Conservation (phyloP, 352 stramenopile genomes). For the Phytophthora sansomeana region DNA sequence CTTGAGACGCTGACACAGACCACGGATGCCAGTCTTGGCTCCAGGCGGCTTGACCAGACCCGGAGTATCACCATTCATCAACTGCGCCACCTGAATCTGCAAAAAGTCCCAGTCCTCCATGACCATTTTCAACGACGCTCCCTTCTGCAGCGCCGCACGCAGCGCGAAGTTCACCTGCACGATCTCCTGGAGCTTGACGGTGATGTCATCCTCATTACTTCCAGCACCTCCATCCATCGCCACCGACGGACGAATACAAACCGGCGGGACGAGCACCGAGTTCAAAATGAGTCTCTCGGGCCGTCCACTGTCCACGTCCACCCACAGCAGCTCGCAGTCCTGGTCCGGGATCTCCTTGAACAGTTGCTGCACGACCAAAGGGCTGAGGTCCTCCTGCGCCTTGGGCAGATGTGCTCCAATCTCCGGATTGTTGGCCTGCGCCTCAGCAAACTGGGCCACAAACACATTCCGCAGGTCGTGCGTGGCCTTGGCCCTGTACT, state of each 20-base stretch:
- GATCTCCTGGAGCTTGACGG: conserved; percentile 99
- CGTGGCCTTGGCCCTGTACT: conserved; percentile 92
- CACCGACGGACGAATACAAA: conserved; percentile 99
- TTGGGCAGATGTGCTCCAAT: conserved; percentile 87
- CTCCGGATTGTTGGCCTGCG: conserved; percentile 85
- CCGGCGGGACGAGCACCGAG: conserved; percentile 97
- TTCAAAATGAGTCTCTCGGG: conserved; percentile 99
- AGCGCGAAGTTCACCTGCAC: conserved; percentile 99
- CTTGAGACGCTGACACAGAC: conserved; percentile 98
- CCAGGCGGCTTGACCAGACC: conserved; percentile 96
- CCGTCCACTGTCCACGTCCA: conserved; percentile 93
- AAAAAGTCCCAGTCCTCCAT: conserved; percentile 99
- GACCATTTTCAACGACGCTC: conserved; percentile 97
- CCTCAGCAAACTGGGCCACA: conserved; percentile 82
- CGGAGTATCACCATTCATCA: conserved; percentile 99
- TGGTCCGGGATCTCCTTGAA: conserved; percentile 97
- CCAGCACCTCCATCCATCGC: conserved; percentile 96
- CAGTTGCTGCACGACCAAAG: conserved; percentile 93
- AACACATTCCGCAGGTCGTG: conserved; percentile 89
- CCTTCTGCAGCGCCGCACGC: conserved; percentile 93
- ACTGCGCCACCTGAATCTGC: conserved; percentile 97
- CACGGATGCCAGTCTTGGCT: conserved; percentile 94
- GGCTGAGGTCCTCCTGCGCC: conserved; percentile 92
- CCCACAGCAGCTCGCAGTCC: conserved; percentile 98
- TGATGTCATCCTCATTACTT: conserved; percentile 99